These are phyloP conservation scores for Arctium minus DNA, from an alignment of 129 eudicot species.

Conservation along the genomic window DNA sequence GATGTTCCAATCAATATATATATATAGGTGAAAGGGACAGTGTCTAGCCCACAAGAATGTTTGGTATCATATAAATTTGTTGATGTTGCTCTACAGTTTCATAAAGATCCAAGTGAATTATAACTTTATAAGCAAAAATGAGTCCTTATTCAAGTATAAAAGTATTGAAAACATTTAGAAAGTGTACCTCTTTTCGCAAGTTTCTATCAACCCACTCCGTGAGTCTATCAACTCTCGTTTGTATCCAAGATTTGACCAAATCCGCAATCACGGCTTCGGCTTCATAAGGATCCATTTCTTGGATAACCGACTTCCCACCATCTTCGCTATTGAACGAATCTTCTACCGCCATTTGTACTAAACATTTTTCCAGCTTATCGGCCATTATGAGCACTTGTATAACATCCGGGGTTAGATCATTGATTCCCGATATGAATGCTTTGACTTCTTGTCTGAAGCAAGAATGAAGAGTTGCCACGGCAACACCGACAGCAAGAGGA, in stretches of 20 bases:
- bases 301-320: constrained; percentile 81
- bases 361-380: constrained; percentile 73
- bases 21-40: too few relatives aligned
- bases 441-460: constrained; percentile 68
- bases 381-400: constrained; percentile 73
- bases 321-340: constrained; percentile 88
- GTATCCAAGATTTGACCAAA: constrained; percentile 78
- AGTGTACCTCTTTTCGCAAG: constrained; percentile 67
- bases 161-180: too few relatives aligned
- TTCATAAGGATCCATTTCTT: constrained; percentile 84
- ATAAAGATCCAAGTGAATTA: too few relatives aligned
- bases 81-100: too few relatives aligned
- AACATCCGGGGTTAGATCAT: constrained; percentile 73
- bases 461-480: constrained; percentile 80
- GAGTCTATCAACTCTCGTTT: constrained; percentile 61
- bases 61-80: too few relatives aligned
- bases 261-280: constrained; percentile 62
- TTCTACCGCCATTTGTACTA: constrained; percentile 81
- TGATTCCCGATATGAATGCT: constrained; percentile 56
- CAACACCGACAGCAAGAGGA: constrained; percentile 79
- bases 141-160: too few relatives aligned
- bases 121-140: too few relatives aligned
- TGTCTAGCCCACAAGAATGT: too few relatives aligned
- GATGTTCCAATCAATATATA: too few relatives aligned
- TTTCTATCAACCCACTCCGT: constrained; percentile 74